Base-by-base conservation (phyloP, 306 rosid genomes). In the Pachyrhizus erosus region DNA sequence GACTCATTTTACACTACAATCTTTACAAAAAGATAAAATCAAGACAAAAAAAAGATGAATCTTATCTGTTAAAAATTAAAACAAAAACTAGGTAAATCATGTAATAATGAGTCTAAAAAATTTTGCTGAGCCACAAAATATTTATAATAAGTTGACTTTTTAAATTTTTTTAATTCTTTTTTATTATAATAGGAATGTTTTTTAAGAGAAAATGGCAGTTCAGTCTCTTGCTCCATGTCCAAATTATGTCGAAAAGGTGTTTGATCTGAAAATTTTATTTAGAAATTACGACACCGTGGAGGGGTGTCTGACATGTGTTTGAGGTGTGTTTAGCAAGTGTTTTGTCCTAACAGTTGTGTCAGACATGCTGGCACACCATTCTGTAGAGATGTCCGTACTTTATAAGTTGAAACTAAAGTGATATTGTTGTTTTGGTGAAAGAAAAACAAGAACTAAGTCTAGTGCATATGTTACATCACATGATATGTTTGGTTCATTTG, bases 401-500 rank as follows among this genome's bases (percentile, higher is more conserved):
- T 46, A 46, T 10, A 42, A 4, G 14, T 4, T 13, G 3, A 66
- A 48, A 24, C 29, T 45, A 14, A 55, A 68, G 75, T 48, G 55
- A 11, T 49, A 20, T 58, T 58, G 70, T 80, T 75, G n/a, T 55
- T 75, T 61, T 34, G 68, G n/a, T n/a, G n/a, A n/a, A n/a, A 31
- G 76, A 20, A 37, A 80, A 76, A 62, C 70, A 40, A 33, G 67
- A 45, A 71, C 29, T 9, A 58, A 58, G 71, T 70, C 71, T 40
- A 51, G 42, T 78, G 39, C 77, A 27, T 73, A 34, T 51, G 76
- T 55, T 75, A 73, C 42, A 51, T 49, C 76, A 64, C 83, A 62
- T 71, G 83, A 62, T 62, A 58, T 84, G 79, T 75, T 60, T 58
- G 82, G 78, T 75, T 58, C 24, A 46, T 80, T 60, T 58, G 77